Percentiles rank a stretch among this genome's conserved stretches.
Evolutionary conservation across 2,329 filamentous ascomycete species (phyloP).

Genomic region (Juglanconis juglandina): DNA sequence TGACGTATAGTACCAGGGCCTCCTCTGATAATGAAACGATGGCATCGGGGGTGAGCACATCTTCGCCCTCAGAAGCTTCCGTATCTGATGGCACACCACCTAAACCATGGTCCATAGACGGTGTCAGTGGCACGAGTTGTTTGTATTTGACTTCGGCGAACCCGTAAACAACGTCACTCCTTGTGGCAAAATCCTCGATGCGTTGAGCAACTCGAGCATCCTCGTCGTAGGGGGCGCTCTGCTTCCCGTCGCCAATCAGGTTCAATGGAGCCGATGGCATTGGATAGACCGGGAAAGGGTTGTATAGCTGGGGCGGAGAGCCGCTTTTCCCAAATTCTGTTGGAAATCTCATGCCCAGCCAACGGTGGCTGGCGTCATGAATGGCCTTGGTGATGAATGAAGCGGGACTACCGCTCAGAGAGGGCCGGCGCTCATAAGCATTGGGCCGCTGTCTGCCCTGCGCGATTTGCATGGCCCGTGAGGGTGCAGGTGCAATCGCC

Average conservation of each 20-base stretch:
- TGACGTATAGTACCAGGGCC: slow-evolving; percentile 92
- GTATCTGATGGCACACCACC: slow-evolving; percentile 59
- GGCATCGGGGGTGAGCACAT: slow-evolving; percentile 80
- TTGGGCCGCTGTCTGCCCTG: slow-evolving; percentile 62
- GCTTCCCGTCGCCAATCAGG: slow-evolving; percentile 65
- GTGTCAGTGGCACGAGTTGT: slow-evolving; percentile 85
- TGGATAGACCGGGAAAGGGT: slow-evolving; percentile 81
- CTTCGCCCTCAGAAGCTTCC: slow-evolving; percentile 63
- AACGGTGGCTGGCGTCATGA: slow-evolving; percentile 78
- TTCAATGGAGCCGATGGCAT: slow-evolving; percentile 58
- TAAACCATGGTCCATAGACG: slow-evolving; percentile 69
- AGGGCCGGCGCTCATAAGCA: slow-evolving; percentile 67
- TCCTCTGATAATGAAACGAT: slow-evolving; percentile 87
- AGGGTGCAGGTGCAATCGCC: slow-evolving; percentile 62
- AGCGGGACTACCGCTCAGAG: slow-evolving; percentile 68
- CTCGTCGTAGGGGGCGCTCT: slow-evolving; percentile 65
- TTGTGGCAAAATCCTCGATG: slow-evolving; percentile 87
- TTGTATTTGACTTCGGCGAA: slow-evolving; percentile 99
- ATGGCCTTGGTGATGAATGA: slow-evolving; percentile 94
- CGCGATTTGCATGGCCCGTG: slow-evolving; percentile 71
- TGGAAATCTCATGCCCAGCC: slow-evolving; percentile 69
- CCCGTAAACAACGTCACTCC: slow-evolving; percentile 93
- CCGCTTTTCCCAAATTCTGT: slow-evolving; percentile 61
- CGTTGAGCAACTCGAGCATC: slow-evolving; percentile 73
- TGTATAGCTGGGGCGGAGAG: slow-evolving; percentile 73